Conservation (phyloP, 805 yeast species). For the Lipomyces anomalus region DNA sequence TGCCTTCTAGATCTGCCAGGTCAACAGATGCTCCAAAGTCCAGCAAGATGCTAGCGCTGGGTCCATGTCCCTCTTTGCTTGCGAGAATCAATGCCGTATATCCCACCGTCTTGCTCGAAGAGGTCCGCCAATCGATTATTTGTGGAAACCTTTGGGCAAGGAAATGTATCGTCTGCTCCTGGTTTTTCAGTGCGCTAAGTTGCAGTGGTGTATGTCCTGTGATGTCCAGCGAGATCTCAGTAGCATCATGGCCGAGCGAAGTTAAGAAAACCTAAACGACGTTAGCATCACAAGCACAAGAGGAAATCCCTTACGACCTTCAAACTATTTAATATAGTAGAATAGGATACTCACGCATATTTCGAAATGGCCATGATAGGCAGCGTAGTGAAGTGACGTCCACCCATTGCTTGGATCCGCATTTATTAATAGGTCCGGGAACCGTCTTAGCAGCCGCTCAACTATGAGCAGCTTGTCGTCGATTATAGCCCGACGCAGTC, state of each 20-base stretch:
- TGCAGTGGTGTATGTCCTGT: constrained; percentile 63
- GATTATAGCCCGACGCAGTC: constrained; percentile 64
- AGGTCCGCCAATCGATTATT: constrained; percentile 57
- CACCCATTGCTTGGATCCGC: constrained; percentile 70
- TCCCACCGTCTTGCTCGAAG: constrained; percentile 31
- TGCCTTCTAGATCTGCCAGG: constrained; percentile 64
- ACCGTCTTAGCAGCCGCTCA: constrained; percentile 57
- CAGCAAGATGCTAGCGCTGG: constrained; percentile 57
- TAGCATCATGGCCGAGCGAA: constrained; percentile 50
- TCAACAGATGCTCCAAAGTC: constrained; percentile 76
- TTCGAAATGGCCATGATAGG: constrained; percentile 63
- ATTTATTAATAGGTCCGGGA: constrained; percentile 64
- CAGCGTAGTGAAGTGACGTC: constrained; percentile 78
- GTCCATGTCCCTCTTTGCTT: constrained; percentile 52
- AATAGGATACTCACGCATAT: constrained; percentile 44
- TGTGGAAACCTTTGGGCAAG: constrained; percentile 60
- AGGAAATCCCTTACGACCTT: no score
- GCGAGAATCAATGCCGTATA: constrained; percentile 56
- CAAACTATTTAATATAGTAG: constrained; percentile 17
- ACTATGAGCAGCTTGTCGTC: constrained; percentile 60
- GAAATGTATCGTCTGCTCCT: constrained; percentile 66
- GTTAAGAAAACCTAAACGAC: constrained; percentile 36
- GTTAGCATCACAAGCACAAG: neutral
- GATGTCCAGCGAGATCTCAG: constrained; percentile 49
- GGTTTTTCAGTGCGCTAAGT: constrained; percentile 56